A percentile compares a stretch with the other conserved stretches of the same genome.
These are phyloP conservation scores for Hsuehochloa calcarea DNA, from an alignment of 176 grass and related monocot genomes.

Conservation along the genomic window DNA sequence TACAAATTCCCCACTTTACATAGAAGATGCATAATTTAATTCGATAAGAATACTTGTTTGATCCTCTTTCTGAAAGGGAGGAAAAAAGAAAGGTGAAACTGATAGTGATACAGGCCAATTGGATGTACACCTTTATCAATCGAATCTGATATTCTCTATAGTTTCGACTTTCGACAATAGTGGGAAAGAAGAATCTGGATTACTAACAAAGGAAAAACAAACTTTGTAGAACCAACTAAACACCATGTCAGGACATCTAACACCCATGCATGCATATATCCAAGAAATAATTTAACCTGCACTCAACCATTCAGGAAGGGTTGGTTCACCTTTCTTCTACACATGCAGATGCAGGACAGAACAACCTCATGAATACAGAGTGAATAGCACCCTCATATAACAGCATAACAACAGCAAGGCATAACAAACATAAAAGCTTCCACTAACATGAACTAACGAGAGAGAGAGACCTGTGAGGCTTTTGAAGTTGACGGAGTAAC, in stretches of 20 bases:
- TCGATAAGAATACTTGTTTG: neutral
- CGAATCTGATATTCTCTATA: neutral
- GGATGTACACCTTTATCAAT: neutral
- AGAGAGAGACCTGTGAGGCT: conserved; percentile 63
- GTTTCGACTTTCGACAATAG: neutral
- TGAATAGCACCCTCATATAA: neutral
- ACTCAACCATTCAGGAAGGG: neutral
- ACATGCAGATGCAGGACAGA: neutral
- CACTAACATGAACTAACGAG: neutral
- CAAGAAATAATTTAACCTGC: neutral
- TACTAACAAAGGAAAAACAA: neutral
- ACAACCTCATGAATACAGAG: neutral
- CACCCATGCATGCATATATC: neutral
- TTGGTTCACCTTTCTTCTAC: neutral
- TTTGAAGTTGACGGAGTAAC: conserved; percentile 56
- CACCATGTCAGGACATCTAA: too few species aligned
- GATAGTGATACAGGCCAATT: neutral
- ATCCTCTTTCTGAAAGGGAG: neutral
- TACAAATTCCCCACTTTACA: neutral
- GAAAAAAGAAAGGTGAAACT: neutral
- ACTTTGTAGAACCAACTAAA: neutral
- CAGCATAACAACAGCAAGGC: neutral
- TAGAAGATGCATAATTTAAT: too few species aligned
- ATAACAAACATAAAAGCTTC: conserved; percentile 10
- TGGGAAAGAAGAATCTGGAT: neutral